Evolutionary conservation across 306 rosid species (phyloP).

Genomic region (Cucumis melo): DNA sequence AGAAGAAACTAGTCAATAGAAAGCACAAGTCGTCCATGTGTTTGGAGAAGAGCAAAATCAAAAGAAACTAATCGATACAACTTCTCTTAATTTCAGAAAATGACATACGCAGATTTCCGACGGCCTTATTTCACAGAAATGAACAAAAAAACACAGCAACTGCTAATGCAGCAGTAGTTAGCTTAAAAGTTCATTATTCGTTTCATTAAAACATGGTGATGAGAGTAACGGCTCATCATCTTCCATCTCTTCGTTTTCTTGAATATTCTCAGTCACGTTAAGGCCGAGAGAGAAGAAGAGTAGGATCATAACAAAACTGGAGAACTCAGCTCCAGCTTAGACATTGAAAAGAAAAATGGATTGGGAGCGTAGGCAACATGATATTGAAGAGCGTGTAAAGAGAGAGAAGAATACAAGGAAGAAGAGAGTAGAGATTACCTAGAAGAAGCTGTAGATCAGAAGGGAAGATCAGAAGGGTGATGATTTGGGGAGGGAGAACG

Average conservation of each 20-base stretch:
- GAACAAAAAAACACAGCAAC: not conserved
- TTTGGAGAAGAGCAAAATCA: not conserved
- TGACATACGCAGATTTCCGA: not conserved
- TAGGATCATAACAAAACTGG: not conserved
- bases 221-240: not conserved
- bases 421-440: slow-evolving; percentile 21
- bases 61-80: not conserved
- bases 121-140: not conserved
- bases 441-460: slow-evolving; percentile 27
- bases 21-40: not conserved
- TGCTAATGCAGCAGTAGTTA: not conserved
- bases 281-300: not conserved
- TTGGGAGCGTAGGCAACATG: not conserved
- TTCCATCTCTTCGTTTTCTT: not conserved
- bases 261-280: not conserved
- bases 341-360: not conserved
- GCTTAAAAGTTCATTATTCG: not conserved
- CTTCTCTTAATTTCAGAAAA: not conserved
- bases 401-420: not conserved
- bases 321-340: not conserved
- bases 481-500: not conserved
- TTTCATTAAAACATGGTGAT: not conserved
- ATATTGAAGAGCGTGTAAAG: not conserved
- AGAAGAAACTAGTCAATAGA: too few relatives aligned
- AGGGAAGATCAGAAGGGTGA: slow-evolving; percentile 11